These are phyloP conservation scores for Diaporthe velutina DNA, from an alignment of 2,329 filamentous ascomycete genomes.

Conservation along the genomic window DNA sequence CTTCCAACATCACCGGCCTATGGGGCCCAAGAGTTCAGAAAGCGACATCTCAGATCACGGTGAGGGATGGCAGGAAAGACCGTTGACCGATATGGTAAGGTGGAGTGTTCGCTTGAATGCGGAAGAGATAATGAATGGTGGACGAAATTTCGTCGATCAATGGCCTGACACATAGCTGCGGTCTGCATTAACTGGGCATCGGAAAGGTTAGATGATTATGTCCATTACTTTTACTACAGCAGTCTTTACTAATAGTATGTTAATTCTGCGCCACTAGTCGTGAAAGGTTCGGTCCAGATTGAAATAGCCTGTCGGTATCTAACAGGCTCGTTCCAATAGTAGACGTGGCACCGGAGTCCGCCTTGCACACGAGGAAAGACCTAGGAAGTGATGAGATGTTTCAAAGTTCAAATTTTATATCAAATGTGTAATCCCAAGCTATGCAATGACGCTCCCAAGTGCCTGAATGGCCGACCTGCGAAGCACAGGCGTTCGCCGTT, in stretches of 20 bases:
- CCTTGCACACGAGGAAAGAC: too few relatives aligned
- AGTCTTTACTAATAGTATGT: too few relatives aligned
- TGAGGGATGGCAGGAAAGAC: conserved; percentile 46
- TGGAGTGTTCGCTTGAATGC: conserved; percentile 58
- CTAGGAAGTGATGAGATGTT: background rate
- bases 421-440: background rate
- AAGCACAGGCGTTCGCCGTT: background rate
- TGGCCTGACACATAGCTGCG: conserved; percentile 43
- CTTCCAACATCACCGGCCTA: conserved; percentile 60
- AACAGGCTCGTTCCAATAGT: too few relatives aligned
- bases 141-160: conserved; percentile 47
- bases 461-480: background rate
- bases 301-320: too few relatives aligned
- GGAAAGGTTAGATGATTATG: too few relatives aligned
- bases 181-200: background rate
- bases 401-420: background rate
- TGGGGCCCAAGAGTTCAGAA: conserved; percentile 49
- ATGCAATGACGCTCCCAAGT: background rate
- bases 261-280: too few relatives aligned
- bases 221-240: background rate
- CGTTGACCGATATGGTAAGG: conserved; percentile 52
- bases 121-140: conserved; percentile 51
- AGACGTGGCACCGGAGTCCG: too few relatives aligned
- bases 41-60: conserved; percentile 55
- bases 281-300: too few relatives aligned